Base-by-base conservation (phyloP, 148 eudicot genomes). In the Spergularia marina region DNA sequence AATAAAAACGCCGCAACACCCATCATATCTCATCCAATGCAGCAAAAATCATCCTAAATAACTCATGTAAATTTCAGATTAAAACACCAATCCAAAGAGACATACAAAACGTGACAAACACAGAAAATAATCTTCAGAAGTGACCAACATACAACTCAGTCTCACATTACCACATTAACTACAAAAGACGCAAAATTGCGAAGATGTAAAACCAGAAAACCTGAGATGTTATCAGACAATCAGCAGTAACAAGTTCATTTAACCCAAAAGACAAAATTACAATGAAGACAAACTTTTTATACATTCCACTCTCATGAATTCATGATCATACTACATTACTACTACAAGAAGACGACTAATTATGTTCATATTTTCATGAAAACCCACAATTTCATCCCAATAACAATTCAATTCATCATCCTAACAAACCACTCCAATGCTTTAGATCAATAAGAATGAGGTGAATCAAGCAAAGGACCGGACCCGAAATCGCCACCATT, bases 221-320 rank as follows among this genome's bases (percentile, higher is more conserved):
- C 69, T 47, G 58, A 53, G 63, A 13, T 39, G 16, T 13, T 12
- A 74, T 18, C 21, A 39, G 49, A 44, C 49, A 44, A 44, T 44
- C 18, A 75, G 20, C 13, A 12, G 61, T 68, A 30, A 51, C 25
- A 65, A 74, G 34, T 74, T 63, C 15, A 75, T 20, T 11, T 23
- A 6, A 18, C 16, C n/a, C 53, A 53, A 36, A 53, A 36, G 7
- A 34, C 56, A 10, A 69, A 68, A 69, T 62, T 62, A 80, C 83
- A 81, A 65, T 4, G 54, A 71, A 51, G 25, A 30, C 68, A 70
- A 70, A 63, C 21, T 34, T 62, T 71, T 51, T 68, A 68, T 67
- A 82, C 78, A 77, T 53, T 52, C 60, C 51, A 76, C 67, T 70
- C 64, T 80, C 65, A 80, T 65, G 36, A 56, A 57, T 65, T 39